Percentiles rank a stretch among this genome's conserved stretches.
phyloP scores from a whole-genome alignment of 208 protist genomes.

The Crithidia mellificae region DNA sequence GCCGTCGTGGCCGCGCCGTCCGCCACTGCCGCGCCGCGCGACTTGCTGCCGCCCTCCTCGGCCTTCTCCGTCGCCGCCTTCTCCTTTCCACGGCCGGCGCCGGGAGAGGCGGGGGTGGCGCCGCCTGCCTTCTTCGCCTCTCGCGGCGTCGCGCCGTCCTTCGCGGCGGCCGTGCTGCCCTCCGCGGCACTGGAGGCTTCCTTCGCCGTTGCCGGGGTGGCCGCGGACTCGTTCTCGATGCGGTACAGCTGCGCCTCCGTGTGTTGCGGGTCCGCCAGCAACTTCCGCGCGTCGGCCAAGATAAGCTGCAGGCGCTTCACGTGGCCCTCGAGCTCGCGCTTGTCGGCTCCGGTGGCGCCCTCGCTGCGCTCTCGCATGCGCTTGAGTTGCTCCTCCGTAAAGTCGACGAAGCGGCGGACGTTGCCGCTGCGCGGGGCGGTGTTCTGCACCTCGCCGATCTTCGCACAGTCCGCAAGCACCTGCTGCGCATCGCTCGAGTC shows the following conservation, averaged over 20 bases:
- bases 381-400: constrained; percentile 34
- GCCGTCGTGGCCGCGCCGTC: background rate
- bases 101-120: too few relatives aligned
- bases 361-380: constrained; percentile 27
- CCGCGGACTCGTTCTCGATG: constrained; percentile 7
- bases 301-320: constrained; percentile 41
- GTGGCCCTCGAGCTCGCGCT: constrained; percentile 25
- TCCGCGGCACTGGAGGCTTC: background rate
- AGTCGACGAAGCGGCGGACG: constrained; percentile 62
- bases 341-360: constrained; percentile 30
- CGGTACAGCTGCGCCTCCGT: constrained; percentile 46
- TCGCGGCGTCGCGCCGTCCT: background rate
- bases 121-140: background rate
- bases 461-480: constrained; percentile 32
- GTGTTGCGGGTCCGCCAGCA: constrained; percentile 45
- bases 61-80: background rate
- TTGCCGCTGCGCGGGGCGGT: constrained; percentile 59
- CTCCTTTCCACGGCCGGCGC: background rate
- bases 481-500: constrained; percentile 19
- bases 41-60: background rate
- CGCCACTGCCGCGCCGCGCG: background rate
- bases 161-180: background rate
- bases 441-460: constrained; percentile 52
- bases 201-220: constrained; percentile 2
- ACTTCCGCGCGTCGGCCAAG: constrained; percentile 38